Evolutionary conservation across 2,329 filamentous ascomycete species (phyloP), one percentile per base, ranked within the genome.

Genomic region (Amauroascus verrucosus): DNA sequence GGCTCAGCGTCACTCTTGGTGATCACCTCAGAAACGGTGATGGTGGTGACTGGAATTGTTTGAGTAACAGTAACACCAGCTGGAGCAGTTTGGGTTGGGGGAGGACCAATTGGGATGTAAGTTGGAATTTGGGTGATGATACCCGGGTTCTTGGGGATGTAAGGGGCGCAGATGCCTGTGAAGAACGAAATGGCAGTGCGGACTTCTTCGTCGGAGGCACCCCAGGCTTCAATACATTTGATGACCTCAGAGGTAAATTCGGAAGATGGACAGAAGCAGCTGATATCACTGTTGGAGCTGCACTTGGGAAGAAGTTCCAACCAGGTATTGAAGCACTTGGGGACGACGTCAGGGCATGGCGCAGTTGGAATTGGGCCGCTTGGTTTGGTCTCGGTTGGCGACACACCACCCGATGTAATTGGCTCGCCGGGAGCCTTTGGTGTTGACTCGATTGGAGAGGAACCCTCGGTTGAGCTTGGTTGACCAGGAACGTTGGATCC

Each of bases 301-400:
- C 91, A 97, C 66, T 79, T 75, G 48, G 85, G 79, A 9, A 69
- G 60, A 57, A 77, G 72, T 67, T 81, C 79, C 64, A 95, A 72
- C 87, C 88, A 96, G 64, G 89, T 94, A 80, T 91, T 93, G 72
- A 97, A 75, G 77, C 91, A 97, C 66, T 82, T 82, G 58, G 91
- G 90, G 48, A 96, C 84, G 46, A 90, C 79, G 24, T 76, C 72
- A 54, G 89, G 88, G 72, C 82, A 74, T 28, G 63, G 62, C 24
- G 66, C 46, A 16, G 55, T 50, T 32, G 52, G 47, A 8, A 44
- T 20, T 47, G 54, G 54, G 30, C 26, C 48, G 16, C 24, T 49
- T 24, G 52, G 52, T 6, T 26, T 38, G 13, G 48, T 43, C 26
- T 50, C 24, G 13, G 13, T 46, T n/a, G 53, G 53, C 18, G 43